Evolutionary conservation across 352 stramenopile species (phyloP), one percentile per base, ranked within the genome.

Genomic region (Pythium graminicola): DNA sequence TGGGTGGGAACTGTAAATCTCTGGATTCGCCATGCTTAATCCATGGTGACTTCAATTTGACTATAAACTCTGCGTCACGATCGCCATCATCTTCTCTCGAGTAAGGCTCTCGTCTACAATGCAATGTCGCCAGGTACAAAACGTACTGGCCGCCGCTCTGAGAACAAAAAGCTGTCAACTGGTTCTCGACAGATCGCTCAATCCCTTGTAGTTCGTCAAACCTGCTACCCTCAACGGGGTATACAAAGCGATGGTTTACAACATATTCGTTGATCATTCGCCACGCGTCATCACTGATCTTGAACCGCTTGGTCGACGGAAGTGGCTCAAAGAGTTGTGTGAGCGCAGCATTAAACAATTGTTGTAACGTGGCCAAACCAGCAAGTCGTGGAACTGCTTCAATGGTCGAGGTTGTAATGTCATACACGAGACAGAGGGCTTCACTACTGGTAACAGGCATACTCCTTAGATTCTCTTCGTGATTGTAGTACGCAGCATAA

Each of bases 401-500:
- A 4, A 36, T 20, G 6, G 49, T 56, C 7, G 49, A 39, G 5
- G 49, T 56, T 27, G 17, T 39, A 1, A 56, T 19, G 32, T 56
- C 49, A 27, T 56, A 56, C 7, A 56, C 23, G 39, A 47, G 48
- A 55, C 16, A 38, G 16, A 55, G n/a, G 2, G 19, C 24, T 9
- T 38, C 26, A 17, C 49, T 39, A 17, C 17, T 40, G 11, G 16
- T 9, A 6, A 56, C 14, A 8, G 49, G 24, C 32, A n/a, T 20
- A 1, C 19, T 7, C 10, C 16, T 24, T 28, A 13, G 11, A 41
- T 1, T 6, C 4, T 20, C 4, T 27, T 10, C 27, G 16, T 35
- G 16, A 24, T 54, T 44, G 32, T 54, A 54, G 23, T 45, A 54
- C 13, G 24, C 32, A 1, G 5, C 8, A 22, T 49, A 56, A 5